phyloP scores from a whole-genome alignment of 495 filamentous ascomycete genomes.

The Cercophora newfieldiana region DNA sequence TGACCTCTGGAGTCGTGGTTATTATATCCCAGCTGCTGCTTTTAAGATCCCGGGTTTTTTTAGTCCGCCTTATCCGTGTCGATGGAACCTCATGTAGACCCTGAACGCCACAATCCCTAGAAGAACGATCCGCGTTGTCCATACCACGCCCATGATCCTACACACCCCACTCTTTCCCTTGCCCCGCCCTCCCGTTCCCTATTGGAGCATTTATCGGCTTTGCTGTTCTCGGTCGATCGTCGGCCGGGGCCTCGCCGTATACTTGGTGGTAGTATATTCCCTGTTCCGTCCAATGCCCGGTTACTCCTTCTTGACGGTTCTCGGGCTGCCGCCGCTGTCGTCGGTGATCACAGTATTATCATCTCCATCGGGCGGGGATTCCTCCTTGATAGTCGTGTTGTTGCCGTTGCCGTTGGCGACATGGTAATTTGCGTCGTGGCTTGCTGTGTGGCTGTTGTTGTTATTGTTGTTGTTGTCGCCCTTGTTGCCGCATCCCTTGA shows the following conservation, averaged over 20 bases:
- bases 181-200: background rate
- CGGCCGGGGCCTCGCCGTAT: no score
- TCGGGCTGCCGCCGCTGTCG: constrained; percentile 16
- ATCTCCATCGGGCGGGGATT: no score
- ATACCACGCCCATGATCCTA: no score
- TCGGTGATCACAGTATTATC: constrained; percentile 4
- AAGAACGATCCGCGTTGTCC: background rate
- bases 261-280: background rate
- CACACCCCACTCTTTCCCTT: background rate
- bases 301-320: constrained; percentile 8
- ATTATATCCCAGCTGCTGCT: background rate
- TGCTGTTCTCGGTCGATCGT: no score
- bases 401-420: background rate
- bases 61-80: background rate
- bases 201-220: background rate
- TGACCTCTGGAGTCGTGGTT: background rate
- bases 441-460: background rate
- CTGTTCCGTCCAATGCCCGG: background rate
- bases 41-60: background rate
- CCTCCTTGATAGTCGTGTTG: no score
- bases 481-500: constrained; percentile 82
- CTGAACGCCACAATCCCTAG: background rate
- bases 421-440: background rate
- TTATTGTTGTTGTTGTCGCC: constrained; percentile 15
- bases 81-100: background rate